These are phyloP conservation scores for Trametes versicolor DNA, from an alignment of 1,284 basidiomycete genomes.

Conservation along the genomic window DNA sequence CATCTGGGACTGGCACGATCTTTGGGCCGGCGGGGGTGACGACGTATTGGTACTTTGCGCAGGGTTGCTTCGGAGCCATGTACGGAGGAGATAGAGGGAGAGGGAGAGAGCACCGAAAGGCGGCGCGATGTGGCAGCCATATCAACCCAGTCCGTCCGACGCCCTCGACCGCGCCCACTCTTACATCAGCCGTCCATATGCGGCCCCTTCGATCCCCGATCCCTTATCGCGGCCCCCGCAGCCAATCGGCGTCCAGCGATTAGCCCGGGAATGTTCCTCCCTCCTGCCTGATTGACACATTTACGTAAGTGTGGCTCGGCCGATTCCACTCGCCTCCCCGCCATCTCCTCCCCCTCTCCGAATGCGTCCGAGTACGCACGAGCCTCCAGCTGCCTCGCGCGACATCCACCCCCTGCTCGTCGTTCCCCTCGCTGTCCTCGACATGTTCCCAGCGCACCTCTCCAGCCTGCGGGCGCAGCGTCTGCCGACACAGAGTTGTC, in stretches of 20 bases:
- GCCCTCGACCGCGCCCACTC: conserved; percentile 12
- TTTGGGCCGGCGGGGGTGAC: conserved; percentile 71
- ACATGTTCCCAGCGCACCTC: neutral
- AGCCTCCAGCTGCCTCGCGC: neutral
- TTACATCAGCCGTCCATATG: conserved; percentile 31
- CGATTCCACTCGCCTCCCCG: conserved; percentile 28
- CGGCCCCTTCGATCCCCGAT: conserved; percentile 17
- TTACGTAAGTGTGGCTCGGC: conserved; percentile 28
- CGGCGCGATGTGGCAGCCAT: conserved; percentile 31
- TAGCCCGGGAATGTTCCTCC: conserved; percentile 26
- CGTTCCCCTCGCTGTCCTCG: neutral
- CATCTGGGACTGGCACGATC: conserved; percentile 73
- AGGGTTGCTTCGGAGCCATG: conserved; percentile 74
- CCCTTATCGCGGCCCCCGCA: conserved; percentile 30
- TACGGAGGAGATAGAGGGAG: conserved; percentile 38
- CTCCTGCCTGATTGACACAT: conserved; percentile 7
- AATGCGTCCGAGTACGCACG: conserved; percentile 3
- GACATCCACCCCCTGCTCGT: neutral
- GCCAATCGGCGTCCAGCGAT: conserved; percentile 32
- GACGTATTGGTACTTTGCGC: conserved; percentile 79
- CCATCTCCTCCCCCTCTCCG: conserved; percentile 14
- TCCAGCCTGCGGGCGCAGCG: neutral
- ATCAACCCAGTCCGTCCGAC: conserved; percentile 23
- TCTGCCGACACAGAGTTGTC: neutral
- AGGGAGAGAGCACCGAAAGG: conserved; percentile 28